Evolutionary conservation across 2,329 filamentous ascomycete species (phyloP), one percentile per base, ranked within the genome.

Genomic region (Coniella vitis): DNA sequence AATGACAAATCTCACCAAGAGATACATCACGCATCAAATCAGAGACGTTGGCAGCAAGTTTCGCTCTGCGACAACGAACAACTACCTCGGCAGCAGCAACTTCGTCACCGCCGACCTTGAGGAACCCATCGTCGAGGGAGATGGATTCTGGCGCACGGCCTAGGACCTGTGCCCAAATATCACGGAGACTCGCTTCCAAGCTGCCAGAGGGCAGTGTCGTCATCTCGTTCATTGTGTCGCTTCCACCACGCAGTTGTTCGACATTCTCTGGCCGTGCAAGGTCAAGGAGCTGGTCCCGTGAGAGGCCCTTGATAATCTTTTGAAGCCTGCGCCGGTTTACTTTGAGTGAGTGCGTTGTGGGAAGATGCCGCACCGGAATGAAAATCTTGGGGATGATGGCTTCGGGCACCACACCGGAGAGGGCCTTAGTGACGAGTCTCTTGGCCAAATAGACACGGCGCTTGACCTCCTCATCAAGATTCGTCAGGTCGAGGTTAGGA

Each of bases 281-380:
- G 0, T 61, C 64, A 1, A 71, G 49, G 1, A 78, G 63, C 49
- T 76, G 68, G 2, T 69, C 61, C 4, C 66, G 66, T 0, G 70
- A 69, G 9, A 75, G 52, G 0, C 66, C 65, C 0, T 66, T 56
- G 22, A 71, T 69, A 51, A 71, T 65, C 52, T 67, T 70, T 48
- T 72, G 70, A 7, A 79, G 65, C 45, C 69, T 69, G 16, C 68
- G 63, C 2, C 73, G 66, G 54, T 78, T 71, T 36, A 78, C 66
- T 55, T 79, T 74, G 45, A 78, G 64, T 0, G 73, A 73, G 0
- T 68, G 63, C 0, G 73, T 76, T 19, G 77, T 57, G 0, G 76
- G 76, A 17, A 79, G 65, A 10, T 65, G 58, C 39, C 65, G 66
- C 19, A 79, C 61, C 0, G 75, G 75, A 3, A 79, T 65, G 42